These are phyloP conservation scores for Pisolithus marmoratus DNA, from an alignment of 768 basidiomycete genomes.

Conservation along the genomic window DNA sequence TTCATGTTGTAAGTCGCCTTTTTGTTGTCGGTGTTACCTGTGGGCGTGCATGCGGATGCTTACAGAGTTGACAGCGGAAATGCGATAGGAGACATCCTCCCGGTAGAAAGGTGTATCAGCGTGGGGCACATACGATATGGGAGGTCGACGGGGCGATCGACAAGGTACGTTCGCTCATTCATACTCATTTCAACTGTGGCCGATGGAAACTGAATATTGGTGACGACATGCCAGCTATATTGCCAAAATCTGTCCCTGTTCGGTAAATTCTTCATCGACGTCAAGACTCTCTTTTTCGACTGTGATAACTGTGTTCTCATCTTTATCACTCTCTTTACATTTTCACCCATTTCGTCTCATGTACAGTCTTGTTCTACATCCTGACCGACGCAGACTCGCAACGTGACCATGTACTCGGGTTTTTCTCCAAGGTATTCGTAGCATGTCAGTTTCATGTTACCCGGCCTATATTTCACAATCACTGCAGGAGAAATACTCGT, in stretches of 20 bases:
- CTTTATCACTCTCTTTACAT: neutral
- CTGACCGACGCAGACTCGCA: conserved; percentile 78
- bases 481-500: conserved; percentile 82
- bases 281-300: conserved; percentile 93
- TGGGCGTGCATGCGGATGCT: conserved; percentile 7
- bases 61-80: conserved; percentile 41
- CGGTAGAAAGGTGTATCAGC: conserved; percentile 84
- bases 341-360: neutral
- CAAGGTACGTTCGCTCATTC: conserved; percentile 49
- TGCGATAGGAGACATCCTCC: conserved; percentile 74
- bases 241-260: conserved; percentile 95
- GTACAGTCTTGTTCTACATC: conserved; percentile 79
- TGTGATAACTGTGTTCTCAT: conserved; percentile 67
- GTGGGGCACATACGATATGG: conserved; percentile 88
- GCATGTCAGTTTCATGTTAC: conserved; percentile 3
- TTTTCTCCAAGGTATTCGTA: conserved; percentile 53
- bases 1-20: conserved; percentile 49
- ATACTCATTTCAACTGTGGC: neutral
- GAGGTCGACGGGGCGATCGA: conserved; percentile 88
- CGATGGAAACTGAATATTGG: neutral
- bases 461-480: neutral
- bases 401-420: conserved; percentile 74
- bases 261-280: conserved; percentile 98
- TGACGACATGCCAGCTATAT: conserved; percentile 58
- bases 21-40: conserved; percentile 5